Evolutionary conservation across 1,284 basidiomycete genomes (phyloP), one percentile per base, ranked within the genome.

Genomic region (Leccinum griseonigrum): DNA sequence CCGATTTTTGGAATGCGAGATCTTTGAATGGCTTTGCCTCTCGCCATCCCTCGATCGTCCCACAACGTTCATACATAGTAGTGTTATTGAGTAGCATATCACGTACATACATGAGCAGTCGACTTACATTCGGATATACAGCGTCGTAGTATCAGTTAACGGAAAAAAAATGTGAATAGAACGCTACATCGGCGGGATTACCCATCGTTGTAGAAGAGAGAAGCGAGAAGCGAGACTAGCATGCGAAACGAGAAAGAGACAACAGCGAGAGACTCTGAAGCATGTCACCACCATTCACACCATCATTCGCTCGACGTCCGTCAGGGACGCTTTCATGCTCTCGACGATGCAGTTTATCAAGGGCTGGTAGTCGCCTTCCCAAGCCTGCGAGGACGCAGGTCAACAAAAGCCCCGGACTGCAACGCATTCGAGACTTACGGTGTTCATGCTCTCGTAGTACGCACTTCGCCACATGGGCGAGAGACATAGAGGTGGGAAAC

Each of bases 401-500:
- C 56, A 63, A 18, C 26, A n/a, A 22, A 22, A 22, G 11, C n/a
- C 3, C 16, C 3, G 22, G 16, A 34, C 14, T 14, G 31, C 5
- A 10, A n/a, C 48, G 16, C 26, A 32, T 46, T 46, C 4, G 32
- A 18, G 14, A 56, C 74, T 50, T 65, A 69, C 79, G 63, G 69
- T 71, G 60, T 72, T 73, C 64, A 79, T 73, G 6, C 72, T 74
- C 11, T 69, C 67, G 58, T 79, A 79, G 63, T 79, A 79, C 9
- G 60, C 64, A 16, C 43, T 57, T 14, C 75, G 74, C 60, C 70
- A 70, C 40, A 64, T 34, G 7, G 74, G 66, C 11, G 68, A 64
- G 55, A 81, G 69, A 40, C 71, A 80, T 43, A 80, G 69, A 0
- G 79, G 78, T 3, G 79, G 79, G 59, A 74, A 79, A 26, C 78